Evolutionary conservation across 169 alveolate genomes (phyloP), one percentile per base, ranked within the genome.

Genomic region (Eimeria zaria): DNA sequence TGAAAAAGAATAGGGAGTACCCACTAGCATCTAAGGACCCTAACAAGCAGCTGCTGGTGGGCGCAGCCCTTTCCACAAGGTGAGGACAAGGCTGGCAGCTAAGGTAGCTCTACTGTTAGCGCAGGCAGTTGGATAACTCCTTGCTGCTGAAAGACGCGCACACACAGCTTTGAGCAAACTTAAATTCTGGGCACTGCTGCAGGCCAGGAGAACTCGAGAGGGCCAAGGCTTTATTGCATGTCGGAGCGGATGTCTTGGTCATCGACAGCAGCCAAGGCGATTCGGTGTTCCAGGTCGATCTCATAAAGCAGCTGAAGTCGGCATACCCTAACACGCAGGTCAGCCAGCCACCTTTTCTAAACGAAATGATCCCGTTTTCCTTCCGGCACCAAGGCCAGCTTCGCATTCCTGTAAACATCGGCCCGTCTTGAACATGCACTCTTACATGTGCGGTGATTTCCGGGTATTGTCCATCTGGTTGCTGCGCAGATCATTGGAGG

Each of bases 191-290:
- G 55, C 91, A 27, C 33, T 58, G 58, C 76, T 58, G 36, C 60
- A 89, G 98, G 91, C 92, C 97, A 39, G 93, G 64, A 78, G 97
- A 90, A 64, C 53, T 83, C 24, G 95, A 96, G 64, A 90, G 98
- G n/a, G 98, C 97, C n/a, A 74, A 67, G 78, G 96, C 89, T 60
- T 84, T 96, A 44, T 76, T 97, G 48, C 97, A 97, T 73, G 98
- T 97, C 22, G 98, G 98, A 44, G 98, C 97, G 27, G 98, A 97
- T 69, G 97, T 98, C 58, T 71, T 99, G 55, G 98, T 98, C 93
- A 97, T 99, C 71, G 99, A 99, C 97, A 98, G 99, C 89, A 98
- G 99, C 96, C 99, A 99, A 97, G 99, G 99, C 53, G 98, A 98
- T 97, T 98, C 99, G 91, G 96, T 98, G 44, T 98, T 97, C 92